phyloP scores from a whole-genome alignment of 352 stramenopile species.

The Phytophthora melonis region DNA sequence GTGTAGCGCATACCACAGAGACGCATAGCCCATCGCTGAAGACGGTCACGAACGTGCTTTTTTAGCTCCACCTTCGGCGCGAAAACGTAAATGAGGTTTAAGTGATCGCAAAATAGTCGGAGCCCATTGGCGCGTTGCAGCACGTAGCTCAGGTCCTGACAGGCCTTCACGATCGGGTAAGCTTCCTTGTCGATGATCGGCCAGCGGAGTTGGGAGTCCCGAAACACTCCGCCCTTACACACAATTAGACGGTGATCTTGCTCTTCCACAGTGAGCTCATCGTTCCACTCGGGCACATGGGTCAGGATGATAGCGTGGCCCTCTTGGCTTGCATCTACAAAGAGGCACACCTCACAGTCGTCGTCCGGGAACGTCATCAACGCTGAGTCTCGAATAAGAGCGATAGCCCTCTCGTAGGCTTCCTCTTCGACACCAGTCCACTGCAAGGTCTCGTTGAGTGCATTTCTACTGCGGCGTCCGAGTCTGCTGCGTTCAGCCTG shows the following conservation, averaged over 20 bases:
- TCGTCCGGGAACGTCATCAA: too few species aligned
- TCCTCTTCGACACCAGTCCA: too few species aligned
- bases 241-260: constrained; percentile 2
- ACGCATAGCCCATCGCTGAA: too few species aligned
- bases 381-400: too few species aligned
- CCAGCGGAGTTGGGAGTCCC: not conserved
- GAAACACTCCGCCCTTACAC: constrained; percentile 8
- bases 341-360: too few species aligned
- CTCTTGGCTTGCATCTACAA: not conserved
- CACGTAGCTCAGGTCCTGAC: not conserved
- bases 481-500: too few species aligned
- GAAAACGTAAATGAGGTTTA: constrained; percentile 1
- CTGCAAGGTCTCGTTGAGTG: too few species aligned
- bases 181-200: constrained; percentile 11
- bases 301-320: not conserved
- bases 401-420: too few species aligned
- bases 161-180: constrained; percentile 5
- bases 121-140: not conserved
- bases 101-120: not conserved
- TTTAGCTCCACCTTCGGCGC: not conserved
- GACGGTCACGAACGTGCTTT: constrained; percentile 3
- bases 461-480: too few species aligned
- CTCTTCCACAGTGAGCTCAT: constrained; percentile 3
- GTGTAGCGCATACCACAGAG: too few species aligned
- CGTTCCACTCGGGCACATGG: not conserved